Conservation (phyloP, 2,329 filamentous ascomycete genomes). For the Geoglossum cookeanum region DNA sequence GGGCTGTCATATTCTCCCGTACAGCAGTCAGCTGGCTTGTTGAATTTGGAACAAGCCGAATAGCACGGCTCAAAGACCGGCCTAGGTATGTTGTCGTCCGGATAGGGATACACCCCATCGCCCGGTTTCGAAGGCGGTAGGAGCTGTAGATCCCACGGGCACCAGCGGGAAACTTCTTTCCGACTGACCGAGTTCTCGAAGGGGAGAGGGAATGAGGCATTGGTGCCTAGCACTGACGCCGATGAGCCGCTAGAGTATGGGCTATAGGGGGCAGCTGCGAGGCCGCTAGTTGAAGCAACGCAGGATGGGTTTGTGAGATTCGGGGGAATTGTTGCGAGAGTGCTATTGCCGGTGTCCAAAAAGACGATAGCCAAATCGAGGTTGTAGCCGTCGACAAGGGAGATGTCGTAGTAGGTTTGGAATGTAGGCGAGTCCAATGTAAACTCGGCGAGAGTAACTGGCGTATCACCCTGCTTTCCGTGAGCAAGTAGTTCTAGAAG, state of each 20-base stretch:
- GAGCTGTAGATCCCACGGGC: slow-evolving; percentile 59
- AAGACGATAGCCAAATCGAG: slow-evolving; percentile 39
- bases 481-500: background rate
- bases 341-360: slow-evolving; percentile 38
- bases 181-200: slow-evolving; percentile 42
- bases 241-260: slow-evolving; percentile 26
- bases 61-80: slow-evolving; percentile 61
- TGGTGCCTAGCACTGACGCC: slow-evolving; percentile 33
- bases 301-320: slow-evolving; percentile 62
- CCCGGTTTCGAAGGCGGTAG: slow-evolving; percentile 48
- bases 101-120: slow-evolving; percentile 64
- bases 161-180: slow-evolving; percentile 45
- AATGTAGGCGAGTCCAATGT: background rate
- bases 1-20: slow-evolving; percentile 47
- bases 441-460: slow-evolving; percentile 53
- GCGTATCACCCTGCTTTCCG: slow-evolving; percentile 42
- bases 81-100: slow-evolving; percentile 51
- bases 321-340: slow-evolving; percentile 43
- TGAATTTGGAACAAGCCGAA: slow-evolving; percentile 54
- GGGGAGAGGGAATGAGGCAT: slow-evolving; percentile 45
- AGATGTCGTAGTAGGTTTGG: slow-evolving; percentile 75
- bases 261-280: slow-evolving; percentile 25
- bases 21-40: slow-evolving; percentile 52
- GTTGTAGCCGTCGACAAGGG: slow-evolving; percentile 72
- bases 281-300: slow-evolving; percentile 48